Evolutionary conservation across 2,329 filamentous ascomycete species (phyloP), one percentile per base, ranked within the genome.

Genomic region (Trichothecium roseum): DNA sequence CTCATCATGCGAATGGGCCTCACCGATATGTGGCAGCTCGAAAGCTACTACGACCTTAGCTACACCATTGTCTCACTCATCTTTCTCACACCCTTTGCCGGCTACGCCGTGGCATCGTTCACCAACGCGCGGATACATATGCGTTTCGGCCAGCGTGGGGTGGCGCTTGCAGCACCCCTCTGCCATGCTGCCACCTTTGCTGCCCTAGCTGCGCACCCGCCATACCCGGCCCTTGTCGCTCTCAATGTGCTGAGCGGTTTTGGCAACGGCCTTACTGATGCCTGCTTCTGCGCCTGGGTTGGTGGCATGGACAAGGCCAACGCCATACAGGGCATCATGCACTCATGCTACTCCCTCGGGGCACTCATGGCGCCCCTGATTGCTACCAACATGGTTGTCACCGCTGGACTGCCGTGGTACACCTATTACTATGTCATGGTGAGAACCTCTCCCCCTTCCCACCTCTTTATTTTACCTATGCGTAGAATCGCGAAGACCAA

Each of bases 361-460:
- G 80, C 77, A 0, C 66, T 80, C 0, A 57, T 82, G 3, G 63
- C 73, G 4, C 80, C 79, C 0, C 51, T 84, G 3, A 69, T 82
- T 37, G 78, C 78, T 1, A 84, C 81, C 0, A 69, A 66, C 0
- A 72, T 85, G 66, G 72, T 84, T 20, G 75, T 76, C 0, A 72
- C 69, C 35, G 72, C 64, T 0, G 46, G 56, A 1, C 37, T 77
- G 40, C 66, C 66, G 0, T 86, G 81, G 81, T 82, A 78, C 45
- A 66, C 61, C 3, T 84, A 75, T 50, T 85, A 84, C 48, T 83
- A 82, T 48, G 57, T 83, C 37, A 81, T 84, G 76, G 72, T 80
- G 62, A 62, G 66, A 64, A 5, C 17, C n/a, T 12, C 7, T n/a
- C 33, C 5, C 10, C 7, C 7, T 5, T 6, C 28, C 12, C 16